Conservation (phyloP, 768 basidiomycete species). For the Kwoniella botswanensis region DNA sequence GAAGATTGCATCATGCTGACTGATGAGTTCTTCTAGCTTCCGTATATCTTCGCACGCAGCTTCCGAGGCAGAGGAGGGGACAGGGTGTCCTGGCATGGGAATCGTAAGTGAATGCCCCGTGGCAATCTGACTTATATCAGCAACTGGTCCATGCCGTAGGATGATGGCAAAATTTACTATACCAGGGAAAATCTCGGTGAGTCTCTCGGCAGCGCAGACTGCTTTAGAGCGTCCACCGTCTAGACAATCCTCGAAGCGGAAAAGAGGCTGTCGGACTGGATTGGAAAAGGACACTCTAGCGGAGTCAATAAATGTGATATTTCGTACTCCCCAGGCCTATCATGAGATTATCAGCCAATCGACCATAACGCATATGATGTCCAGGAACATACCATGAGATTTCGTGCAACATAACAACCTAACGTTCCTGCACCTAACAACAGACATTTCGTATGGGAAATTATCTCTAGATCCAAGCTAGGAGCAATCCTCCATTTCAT, state of each 20-base stretch:
- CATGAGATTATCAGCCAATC: too few relatives aligned
- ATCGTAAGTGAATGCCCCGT: conserved; percentile 77
- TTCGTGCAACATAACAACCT: conserved; percentile 92
- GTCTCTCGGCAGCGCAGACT: conserved; percentile 78
- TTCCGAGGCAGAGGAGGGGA: conserved; percentile 68
- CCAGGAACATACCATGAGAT: conserved; percentile 71
- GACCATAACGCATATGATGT: background rate
- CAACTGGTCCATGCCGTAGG: background rate
- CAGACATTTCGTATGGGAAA: conserved; percentile 77
- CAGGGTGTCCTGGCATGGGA: conserved; percentile 97
- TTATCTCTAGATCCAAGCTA: conserved; percentile 81
- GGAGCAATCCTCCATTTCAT: conserved; percentile 98
- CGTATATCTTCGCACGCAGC: conserved; percentile 63
- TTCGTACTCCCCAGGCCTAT: conserved; percentile 94
- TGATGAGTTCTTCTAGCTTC: conserved; percentile 75
- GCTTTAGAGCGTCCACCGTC: conserved; percentile 94
- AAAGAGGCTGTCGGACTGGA: conserved; percentile 94
- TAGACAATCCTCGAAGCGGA: conserved; percentile 91
- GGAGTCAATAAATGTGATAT: conserved; percentile 90
- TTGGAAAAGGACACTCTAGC: conserved; percentile 93
- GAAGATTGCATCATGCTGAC: conserved; percentile 86
- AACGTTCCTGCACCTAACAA: conserved; percentile 94
- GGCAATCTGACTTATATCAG: conserved; percentile 67
- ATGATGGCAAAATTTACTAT: conserved; percentile 66
- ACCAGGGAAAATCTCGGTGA: conserved; percentile 90